Base-by-base conservation (phyloP, 2,329 filamentous ascomycete species). In the Thielaviopsis ethacetica region DNA sequence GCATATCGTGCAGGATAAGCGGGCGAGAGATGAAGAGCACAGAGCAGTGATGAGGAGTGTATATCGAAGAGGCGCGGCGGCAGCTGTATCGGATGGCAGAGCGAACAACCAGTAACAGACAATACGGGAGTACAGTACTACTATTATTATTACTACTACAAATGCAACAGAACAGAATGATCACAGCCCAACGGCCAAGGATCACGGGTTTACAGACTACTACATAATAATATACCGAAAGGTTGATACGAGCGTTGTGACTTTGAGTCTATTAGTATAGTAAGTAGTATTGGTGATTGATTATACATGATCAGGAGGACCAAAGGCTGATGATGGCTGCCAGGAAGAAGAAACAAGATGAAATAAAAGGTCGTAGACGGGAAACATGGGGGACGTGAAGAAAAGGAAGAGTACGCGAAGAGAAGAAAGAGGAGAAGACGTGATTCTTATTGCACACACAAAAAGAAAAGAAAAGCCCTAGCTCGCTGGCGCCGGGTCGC, bases 1-100 rank as follows among this genome's bases (percentile, higher is more conserved):
- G 17, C 55, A 58, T 21, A 34, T 58, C 17, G 52, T 61, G 17
- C 41, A 61, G 12, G 38, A 12, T 19, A 58, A 61, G 21, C 30
- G 59, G 22, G 21, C 24, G 19, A 34, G 47, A 17, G 52, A 58
- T 52, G 24, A 41, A 12, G 38, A 55, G 30, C 53, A 61, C 22
- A 44, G 19, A 19, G 26, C 17, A 12, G 50, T 53, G 1, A 30
- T 57, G 21, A 53, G 52, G 21, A 22, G 6, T n/a, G 44, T 58
- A 21, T 49, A 49, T 49, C 44, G n/a, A 49, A 7, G n/a, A 2
- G 44, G 44, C n/a, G n/a, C 15, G 7, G n/a, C 15, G 7, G n/a
- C 3, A n/a, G n/a, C 5, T 7, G 44, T 10, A n/a, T 21, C n/a
- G 4, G 44, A 49, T 49, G 19, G n/a, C 4, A 7, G 19, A 17